Percentiles rank a stretch among this genome's conserved stretches.
Evolutionary conservation across 805 yeast species (phyloP).

Genomic region (Isabelozyma rhagii): DNA sequence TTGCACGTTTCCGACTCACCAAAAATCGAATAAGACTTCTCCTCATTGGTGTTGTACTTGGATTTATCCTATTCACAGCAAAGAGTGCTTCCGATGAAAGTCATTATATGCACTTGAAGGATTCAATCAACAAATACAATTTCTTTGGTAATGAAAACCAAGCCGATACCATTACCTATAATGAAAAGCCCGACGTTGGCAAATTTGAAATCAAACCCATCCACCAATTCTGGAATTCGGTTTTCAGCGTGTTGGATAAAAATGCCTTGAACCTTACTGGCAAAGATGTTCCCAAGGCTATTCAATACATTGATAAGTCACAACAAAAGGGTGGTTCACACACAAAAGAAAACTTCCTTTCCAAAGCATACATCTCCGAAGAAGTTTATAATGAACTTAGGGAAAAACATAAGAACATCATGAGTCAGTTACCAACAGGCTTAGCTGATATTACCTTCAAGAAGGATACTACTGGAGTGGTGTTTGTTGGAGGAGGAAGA

Average conservation of each 20-base stretch:
- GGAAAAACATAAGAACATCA: slow-evolving; percentile 16
- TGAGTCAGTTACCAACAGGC: slow-evolving; percentile 18
- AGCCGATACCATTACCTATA: background rate
- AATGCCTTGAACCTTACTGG: slow-evolving; percentile 12
- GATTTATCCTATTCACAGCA: background rate
- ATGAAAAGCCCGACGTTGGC: background rate
- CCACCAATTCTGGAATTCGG: slow-evolving; percentile 25
- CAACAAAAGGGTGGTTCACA: slow-evolving; percentile 13
- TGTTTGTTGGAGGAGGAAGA: slow-evolving; percentile 32
- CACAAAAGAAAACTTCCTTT: slow-evolving; percentile 21
- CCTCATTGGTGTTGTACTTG: background rate
- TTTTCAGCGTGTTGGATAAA: slow-evolving; percentile 19
- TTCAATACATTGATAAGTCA: slow-evolving; percentile 17
- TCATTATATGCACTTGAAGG: background rate
- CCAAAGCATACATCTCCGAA: slow-evolving; percentile 22
- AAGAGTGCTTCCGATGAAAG: background rate
- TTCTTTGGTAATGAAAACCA: background rate
- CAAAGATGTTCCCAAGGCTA: slow-evolving; percentile 13
- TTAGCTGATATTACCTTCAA: slow-evolving; percentile 16
- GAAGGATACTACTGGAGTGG: slow-evolving; percentile 26
- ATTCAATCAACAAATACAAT: background rate
- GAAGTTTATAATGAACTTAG: slow-evolving; percentile 19
- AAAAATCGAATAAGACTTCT: background rate
- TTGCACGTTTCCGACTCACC: background rate
- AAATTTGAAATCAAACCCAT: slow-evolving; percentile 2